phyloP scores from a whole-genome alignment of 306 rosid species.

The Begonia peltatifolia region DNA sequence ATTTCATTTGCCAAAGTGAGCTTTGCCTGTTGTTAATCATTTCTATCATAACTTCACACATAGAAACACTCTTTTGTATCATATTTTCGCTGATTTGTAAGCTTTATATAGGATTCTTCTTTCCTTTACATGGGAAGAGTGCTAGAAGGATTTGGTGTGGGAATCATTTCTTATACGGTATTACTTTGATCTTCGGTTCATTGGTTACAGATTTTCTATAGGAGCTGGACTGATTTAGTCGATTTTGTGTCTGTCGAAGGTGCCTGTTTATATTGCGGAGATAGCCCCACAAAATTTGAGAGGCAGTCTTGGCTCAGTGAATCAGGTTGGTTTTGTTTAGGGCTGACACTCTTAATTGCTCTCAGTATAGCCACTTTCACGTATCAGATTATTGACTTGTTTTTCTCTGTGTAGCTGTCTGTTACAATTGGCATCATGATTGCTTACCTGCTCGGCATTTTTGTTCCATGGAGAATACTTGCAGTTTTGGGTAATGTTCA shows the following conservation, averaged over 20 bases:
- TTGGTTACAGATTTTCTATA: slow-evolving; percentile 9
- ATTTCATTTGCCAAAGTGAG: slow-evolving; percentile 87
- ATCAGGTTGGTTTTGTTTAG: slow-evolving; percentile 52
- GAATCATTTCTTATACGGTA: slow-evolving; percentile 87
- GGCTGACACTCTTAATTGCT: neutral
- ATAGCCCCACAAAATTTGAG: slow-evolving; percentile 88
- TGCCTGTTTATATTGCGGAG: slow-evolving; percentile 90
- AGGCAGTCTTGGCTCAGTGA: slow-evolving; percentile 66
- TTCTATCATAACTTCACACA: no score
- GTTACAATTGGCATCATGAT: slow-evolving; percentile 87
- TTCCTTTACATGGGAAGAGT: slow-evolving; percentile 94
- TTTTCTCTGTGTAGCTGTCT: slow-evolving; percentile 47
- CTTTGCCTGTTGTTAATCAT: neutral
- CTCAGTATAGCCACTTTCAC: neutral
- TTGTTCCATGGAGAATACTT: slow-evolving; percentile 86
- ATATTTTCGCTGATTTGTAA: slow-evolving; percentile 4
- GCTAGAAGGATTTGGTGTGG: slow-evolving; percentile 99
- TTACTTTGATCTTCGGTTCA: slow-evolving; percentile 3
- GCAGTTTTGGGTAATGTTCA: slow-evolving; percentile 73
- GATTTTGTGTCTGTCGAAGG: slow-evolving; percentile 24
- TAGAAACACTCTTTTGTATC: slow-evolving; percentile 1
- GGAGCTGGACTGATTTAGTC: slow-evolving; percentile 9
- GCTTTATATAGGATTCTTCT: slow-evolving; percentile 54
- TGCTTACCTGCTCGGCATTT: slow-evolving; percentile 86
- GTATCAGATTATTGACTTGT: slow-evolving; percentile 2